Conservation (phyloP, 208 protist species). For the Trypanosoma caninum region DNA sequence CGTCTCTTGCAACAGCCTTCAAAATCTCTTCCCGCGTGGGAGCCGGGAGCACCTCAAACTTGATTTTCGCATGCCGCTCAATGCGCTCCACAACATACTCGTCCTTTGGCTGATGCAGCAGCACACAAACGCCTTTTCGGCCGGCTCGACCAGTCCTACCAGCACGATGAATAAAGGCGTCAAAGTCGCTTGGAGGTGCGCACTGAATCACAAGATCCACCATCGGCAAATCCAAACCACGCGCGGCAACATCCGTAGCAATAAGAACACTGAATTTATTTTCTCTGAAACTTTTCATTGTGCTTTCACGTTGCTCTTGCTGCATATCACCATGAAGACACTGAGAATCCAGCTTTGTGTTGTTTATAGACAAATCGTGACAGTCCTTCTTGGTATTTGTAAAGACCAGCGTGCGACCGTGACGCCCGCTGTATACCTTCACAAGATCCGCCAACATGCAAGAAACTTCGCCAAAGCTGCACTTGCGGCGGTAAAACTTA, state of each 20-base stretch:
- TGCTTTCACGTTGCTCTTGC: conserved; percentile 91
- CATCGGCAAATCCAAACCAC: conserved; percentile 85
- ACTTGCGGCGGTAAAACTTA: conserved; percentile 85
- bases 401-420: conserved; percentile 90
- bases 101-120: conserved; percentile 81
- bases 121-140: conserved; percentile 85
- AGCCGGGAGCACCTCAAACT: conserved; percentile 84
- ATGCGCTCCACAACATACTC: conserved; percentile 89
- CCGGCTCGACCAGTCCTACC: conserved; percentile 96
- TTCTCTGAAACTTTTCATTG: conserved; percentile 92
- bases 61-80: conserved; percentile 89
- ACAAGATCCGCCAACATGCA: conserved; percentile 90
- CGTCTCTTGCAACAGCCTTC: conserved; percentile 76
- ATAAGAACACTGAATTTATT: conserved; percentile 94
- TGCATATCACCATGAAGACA: conserved; percentile 96
- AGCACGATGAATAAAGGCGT: conserved; percentile 96
- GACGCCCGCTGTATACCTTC: conserved; percentile 85
- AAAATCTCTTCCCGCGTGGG: conserved; percentile 88
- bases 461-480: conserved; percentile 87
- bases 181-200: conserved; percentile 79
- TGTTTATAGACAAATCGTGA: conserved; percentile 89
- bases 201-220: conserved; percentile 91
- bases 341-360: conserved; percentile 89
- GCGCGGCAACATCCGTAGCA: conserved; percentile 91
- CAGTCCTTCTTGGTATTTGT: conserved; percentile 92